These are phyloP conservation scores for Ustilago sp. DNA, from an alignment of 1,284 basidiomycete genomes.

Conservation along the genomic window DNA sequence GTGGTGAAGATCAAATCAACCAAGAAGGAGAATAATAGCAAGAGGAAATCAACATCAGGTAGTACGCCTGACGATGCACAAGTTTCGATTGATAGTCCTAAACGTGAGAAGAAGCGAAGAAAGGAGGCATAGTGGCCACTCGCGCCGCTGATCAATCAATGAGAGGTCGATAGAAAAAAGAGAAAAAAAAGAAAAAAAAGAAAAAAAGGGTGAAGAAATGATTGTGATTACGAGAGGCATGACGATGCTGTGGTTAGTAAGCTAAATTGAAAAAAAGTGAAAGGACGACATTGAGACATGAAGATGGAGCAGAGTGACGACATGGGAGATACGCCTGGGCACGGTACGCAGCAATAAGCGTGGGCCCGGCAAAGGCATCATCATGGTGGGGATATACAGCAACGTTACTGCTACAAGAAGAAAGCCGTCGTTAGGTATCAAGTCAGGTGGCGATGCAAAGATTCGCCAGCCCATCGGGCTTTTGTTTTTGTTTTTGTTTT, in stretches of 20 bases:
- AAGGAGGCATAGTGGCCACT: constrained; percentile 17
- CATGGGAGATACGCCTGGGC: not conserved
- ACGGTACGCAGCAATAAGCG: constrained; percentile 1
- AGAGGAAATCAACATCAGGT: constrained; percentile 25
- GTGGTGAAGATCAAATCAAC: constrained; percentile 19
- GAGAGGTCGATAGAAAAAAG: no score
- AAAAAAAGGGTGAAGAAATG: not conserved
- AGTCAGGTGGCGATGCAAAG: no score
- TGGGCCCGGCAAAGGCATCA: not conserved
- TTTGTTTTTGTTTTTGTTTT: not conserved
- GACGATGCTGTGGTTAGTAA: not conserved
- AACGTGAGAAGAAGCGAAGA: constrained; percentile 42
- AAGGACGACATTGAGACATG: not conserved
- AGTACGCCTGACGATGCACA: not conserved
- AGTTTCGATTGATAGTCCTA: not conserved
- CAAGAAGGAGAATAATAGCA: constrained; percentile 11
- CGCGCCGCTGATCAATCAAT: not conserved
- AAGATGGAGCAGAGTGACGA: constrained; percentile 1
- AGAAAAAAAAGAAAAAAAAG: not conserved
- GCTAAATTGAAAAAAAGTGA: not conserved
- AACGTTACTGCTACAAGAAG: constrained; percentile 5
- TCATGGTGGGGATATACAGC: constrained; percentile 6
- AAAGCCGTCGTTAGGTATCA: not conserved
- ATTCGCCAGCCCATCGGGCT: no score
- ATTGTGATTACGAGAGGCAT: constrained; percentile 2